phyloP scores from a whole-genome alignment of 2,329 filamentous ascomycete genomes.

The Triangularia verruculosa region DNA sequence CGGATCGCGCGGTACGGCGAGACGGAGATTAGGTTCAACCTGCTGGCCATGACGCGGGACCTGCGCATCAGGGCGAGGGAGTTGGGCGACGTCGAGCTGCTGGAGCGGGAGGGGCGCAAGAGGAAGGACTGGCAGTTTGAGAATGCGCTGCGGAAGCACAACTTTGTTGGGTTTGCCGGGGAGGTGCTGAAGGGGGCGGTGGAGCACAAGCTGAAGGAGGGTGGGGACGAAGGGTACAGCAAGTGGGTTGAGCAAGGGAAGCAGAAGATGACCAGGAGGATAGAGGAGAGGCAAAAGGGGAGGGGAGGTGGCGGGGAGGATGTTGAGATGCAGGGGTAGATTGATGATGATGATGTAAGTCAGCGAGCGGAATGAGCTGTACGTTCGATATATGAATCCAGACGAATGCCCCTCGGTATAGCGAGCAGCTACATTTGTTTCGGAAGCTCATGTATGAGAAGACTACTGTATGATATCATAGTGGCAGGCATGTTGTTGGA shows the following conservation, averaged over 20 bases:
- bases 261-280: conserved; percentile 32
- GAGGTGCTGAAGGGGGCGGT: conserved; percentile 87
- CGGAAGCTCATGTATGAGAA: too few species aligned
- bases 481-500: too few species aligned
- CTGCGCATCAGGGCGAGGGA: conserved; percentile 72
- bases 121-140: conserved; percentile 88
- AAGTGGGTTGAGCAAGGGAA: conserved; percentile 66
- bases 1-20: conserved; percentile 81
- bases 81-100: conserved; percentile 75
- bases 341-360: background rate
- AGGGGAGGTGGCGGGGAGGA: conserved; percentile 29
- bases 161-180: conserved; percentile 93
- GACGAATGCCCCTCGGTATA: too few species aligned
- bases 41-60: conserved; percentile 89
- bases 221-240: conserved; percentile 62
- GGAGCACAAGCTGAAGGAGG: conserved; percentile 66
- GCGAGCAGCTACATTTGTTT: too few species aligned
- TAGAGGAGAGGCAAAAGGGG: conserved; percentile 32
- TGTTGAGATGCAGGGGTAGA: conserved; percentile 33
- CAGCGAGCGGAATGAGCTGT: too few species aligned
- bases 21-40: conserved; percentile 90
- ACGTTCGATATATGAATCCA: too few species aligned
- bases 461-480: too few species aligned
- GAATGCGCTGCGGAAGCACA: conserved; percentile 86
- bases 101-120: conserved; percentile 80